Evolutionary conservation across 352 stramenopile genomes (phyloP), one percentile per base, ranked within the genome.

Genomic region (Stramenopiles sp.): DNA sequence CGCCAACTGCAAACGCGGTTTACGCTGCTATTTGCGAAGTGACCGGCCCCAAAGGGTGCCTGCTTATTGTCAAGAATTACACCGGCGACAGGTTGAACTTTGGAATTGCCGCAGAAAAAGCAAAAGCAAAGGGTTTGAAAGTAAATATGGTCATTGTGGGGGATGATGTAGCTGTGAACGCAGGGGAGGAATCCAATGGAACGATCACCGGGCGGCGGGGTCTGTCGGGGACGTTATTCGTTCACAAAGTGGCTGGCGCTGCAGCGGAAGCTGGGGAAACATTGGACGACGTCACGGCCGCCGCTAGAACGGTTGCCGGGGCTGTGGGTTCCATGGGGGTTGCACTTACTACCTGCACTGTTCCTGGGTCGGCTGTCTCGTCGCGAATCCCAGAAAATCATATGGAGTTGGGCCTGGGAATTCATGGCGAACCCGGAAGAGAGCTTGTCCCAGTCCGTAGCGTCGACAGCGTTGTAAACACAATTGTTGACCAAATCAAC

Each of bases 11-110:
- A 25, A 84, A 87, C 68, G 87, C 94, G 68, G 92, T 98, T 73
- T 84, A 98, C 25, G 86, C 88, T 3, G 93, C 93, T n/a, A 97
- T 99, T 81, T 88, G 90, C 34, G 84, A 92, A 31, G 83, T 86
- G 1, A 83, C 85, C 32, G 78, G 82, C 3, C 68, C 77, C 0
- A 84, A 88, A 43, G 92, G 93, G 48, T 96, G 91, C 76, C 81
- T 98, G 1, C 77, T 99, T 0, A 88, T 99, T 68, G 91, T 98
- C 34, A 99, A 98, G 85, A 98, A 98, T 84, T 98, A 98, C 86
- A 98, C 94, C 0, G 93, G 95, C 32, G 95, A 99, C 83, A 86
- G 92, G 48, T 84, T 99, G 43, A 98, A 99, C 83, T 99, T 99
- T 81, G 94, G 93, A 0, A 88, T 98, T 78, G 95, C 95, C 1